Conservation (phyloP, 2,329 filamentous ascomycete genomes). For the Nigrospora oryzae region DNA sequence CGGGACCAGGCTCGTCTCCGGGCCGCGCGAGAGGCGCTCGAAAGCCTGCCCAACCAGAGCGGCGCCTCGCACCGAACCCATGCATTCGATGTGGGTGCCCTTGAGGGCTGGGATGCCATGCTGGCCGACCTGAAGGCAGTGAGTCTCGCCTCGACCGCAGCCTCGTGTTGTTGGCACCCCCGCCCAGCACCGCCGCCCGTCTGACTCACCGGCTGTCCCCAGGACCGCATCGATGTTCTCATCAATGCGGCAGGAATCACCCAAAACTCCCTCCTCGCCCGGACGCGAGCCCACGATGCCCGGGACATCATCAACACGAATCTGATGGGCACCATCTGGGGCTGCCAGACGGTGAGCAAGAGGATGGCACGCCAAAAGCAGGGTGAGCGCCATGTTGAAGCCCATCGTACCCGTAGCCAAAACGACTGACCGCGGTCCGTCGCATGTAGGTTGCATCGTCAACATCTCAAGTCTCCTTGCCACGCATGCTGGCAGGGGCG, state of each 20-base stretch:
- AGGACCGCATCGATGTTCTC: constrained; percentile 43
- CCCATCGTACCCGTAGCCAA: neutral
- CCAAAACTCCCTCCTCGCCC: constrained; percentile 55
- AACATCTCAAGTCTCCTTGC: constrained; percentile 76
- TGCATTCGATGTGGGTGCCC: constrained; percentile 12
- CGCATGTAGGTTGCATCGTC: constrained; percentile 56
- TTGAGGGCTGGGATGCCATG: constrained; percentile 10
- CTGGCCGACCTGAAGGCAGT: constrained; percentile 3
- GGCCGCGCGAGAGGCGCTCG: constrained; percentile 17
- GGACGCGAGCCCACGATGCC: constrained; percentile 40
- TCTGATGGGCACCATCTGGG: constrained; percentile 55
- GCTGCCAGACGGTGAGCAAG: constrained; percentile 44
- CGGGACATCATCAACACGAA: constrained; percentile 60
- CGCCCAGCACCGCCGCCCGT: too few relatives aligned
- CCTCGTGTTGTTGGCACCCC: too few relatives aligned
- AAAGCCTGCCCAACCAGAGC: constrained; percentile 18
- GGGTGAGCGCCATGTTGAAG: constrained; percentile 9
- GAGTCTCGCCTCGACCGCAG: neutral
- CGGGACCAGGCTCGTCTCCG: constrained; percentile 40
- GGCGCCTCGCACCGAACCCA: constrained; percentile 1
- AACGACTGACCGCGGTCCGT: neutral
- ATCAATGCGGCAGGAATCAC: constrained; percentile 75
- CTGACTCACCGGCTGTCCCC: neutral
- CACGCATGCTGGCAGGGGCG: constrained; percentile 58
- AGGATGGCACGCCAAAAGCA: constrained; percentile 32